These are phyloP conservation scores for Cladosporium velox DNA, from an alignment of 2,329 filamentous ascomycete species.

Conservation along the genomic window DNA sequence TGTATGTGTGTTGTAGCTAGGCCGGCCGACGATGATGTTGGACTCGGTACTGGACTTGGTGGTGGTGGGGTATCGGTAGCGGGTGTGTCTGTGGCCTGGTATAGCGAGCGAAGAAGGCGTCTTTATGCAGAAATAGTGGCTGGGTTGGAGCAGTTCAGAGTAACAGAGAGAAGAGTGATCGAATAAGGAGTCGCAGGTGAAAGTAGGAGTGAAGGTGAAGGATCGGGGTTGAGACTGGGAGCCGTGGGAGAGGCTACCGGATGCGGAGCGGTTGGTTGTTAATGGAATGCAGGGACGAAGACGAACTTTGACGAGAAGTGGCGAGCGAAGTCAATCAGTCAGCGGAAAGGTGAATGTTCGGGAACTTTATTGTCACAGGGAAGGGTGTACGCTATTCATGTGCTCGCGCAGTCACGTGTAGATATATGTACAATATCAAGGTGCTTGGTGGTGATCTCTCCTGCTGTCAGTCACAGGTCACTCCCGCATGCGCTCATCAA, in stretches of 20 bases:
- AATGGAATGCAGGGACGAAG: constrained; percentile 17
- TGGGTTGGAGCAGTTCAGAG: too few relatives aligned
- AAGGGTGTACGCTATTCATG: not conserved
- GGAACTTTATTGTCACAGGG: not conserved
- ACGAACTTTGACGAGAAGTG: constrained; percentile 12
- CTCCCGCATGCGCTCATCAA: not conserved
- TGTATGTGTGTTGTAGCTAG: not conserved
- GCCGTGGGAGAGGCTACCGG: not conserved
- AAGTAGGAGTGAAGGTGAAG: not conserved
- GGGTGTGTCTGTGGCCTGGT: not conserved
- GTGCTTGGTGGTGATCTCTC: not conserved
- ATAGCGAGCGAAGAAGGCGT: not conserved
- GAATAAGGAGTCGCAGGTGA: not conserved
- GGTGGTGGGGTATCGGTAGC: not conserved
- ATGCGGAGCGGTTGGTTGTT: not conserved
- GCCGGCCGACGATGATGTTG: not conserved
- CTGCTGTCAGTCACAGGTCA: not conserved
- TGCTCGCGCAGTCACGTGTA: not conserved
- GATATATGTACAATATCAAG: not conserved
- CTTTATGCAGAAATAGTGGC: not conserved
- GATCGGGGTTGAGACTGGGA: not conserved
- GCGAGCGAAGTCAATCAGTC: not conserved
- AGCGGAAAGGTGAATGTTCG: not conserved
- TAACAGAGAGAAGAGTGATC: not conserved
- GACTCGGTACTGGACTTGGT: not conserved